phyloP scores from a whole-genome alignment of 345 rosid genomes.

The Alliaria petiolata region DNA sequence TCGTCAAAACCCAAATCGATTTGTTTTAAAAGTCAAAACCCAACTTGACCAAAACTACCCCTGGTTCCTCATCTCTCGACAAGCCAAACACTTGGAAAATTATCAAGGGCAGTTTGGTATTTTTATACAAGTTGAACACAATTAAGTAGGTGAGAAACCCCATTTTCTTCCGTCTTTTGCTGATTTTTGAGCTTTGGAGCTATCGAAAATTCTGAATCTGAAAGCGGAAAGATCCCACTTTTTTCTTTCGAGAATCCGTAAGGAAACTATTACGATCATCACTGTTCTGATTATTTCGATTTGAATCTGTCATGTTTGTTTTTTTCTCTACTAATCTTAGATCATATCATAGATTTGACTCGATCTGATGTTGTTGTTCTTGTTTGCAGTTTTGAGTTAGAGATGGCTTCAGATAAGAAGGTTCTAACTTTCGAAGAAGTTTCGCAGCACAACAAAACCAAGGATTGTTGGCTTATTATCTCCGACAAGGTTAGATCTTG shows the following conservation, averaged over 20 bases:
- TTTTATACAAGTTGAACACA: background rate
- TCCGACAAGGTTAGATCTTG: slow-evolving; percentile 77
- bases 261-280: background rate
- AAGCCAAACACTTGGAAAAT: too few species aligned
- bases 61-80: background rate
- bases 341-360: slow-evolving; percentile 23
- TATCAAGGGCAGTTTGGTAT: background rate
- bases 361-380: slow-evolving; percentile 11
- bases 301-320: background rate
- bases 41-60: slow-evolving; percentile 24
- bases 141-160: slow-evolving; percentile 23
- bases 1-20: background rate
- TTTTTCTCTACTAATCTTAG: background rate
- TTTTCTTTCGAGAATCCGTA: background rate
- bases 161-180: background rate
- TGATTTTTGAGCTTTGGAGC: slow-evolving; percentile 21
- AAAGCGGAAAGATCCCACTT: background rate
- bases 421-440: slow-evolving; percentile 66
- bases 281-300: background rate
- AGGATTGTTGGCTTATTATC: slow-evolving; percentile 94
- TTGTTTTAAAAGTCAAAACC: background rate
- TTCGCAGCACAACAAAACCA: slow-evolving; percentile 62
- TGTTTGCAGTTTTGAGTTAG: slow-evolving; percentile 23
- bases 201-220: slow-evolving; percentile 20
- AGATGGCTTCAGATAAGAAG: slow-evolving; percentile 73